phyloP scores from a whole-genome alignment of 345 rosid genomes.

The Turritis glabra region DNA sequence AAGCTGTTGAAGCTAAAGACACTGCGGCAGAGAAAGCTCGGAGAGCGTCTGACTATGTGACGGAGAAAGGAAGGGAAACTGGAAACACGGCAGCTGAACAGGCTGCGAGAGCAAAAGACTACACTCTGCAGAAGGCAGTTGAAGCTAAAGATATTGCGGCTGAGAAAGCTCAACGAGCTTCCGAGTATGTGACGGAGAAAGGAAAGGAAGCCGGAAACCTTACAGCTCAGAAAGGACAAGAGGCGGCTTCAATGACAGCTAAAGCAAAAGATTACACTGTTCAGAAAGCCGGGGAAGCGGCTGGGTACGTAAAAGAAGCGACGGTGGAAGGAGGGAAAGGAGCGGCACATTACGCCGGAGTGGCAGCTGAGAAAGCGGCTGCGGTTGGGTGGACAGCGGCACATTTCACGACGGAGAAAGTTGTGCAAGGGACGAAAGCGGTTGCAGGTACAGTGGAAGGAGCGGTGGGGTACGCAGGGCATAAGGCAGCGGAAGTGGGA shows the following conservation, averaged over 20 bases:
- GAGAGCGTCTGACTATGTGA: slow-evolving; percentile 28
- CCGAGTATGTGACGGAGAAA: slow-evolving; percentile 40
- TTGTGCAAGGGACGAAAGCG: slow-evolving; percentile 59
- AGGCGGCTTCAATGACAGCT: slow-evolving; percentile 28
- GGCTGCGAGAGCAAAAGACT: slow-evolving; percentile 42
- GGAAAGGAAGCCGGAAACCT: slow-evolving; percentile 36
- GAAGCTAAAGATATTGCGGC: slow-evolving; percentile 41
- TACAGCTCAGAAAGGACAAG: slow-evolving; percentile 38
- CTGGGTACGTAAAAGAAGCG: slow-evolving; percentile 44
- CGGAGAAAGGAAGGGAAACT: slow-evolving; percentile 45
- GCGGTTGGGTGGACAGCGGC: slow-evolving; percentile 75
- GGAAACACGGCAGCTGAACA: slow-evolving; percentile 34
- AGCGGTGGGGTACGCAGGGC: slow-evolving; percentile 52
- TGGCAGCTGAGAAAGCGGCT: slow-evolving; percentile 55
- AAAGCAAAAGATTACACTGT: slow-evolving; percentile 37
- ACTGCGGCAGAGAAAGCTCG: slow-evolving; percentile 37
- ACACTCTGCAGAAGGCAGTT: slow-evolving; percentile 37
- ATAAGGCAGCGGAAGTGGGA: slow-evolving; percentile 62
- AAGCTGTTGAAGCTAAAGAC: slow-evolving; percentile 43
- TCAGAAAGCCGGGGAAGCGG: slow-evolving; percentile 37
- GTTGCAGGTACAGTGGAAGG: slow-evolving; percentile 54
- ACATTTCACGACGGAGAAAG: slow-evolving; percentile 58
- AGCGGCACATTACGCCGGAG: slow-evolving; percentile 55
- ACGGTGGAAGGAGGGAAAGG: slow-evolving; percentile 56
- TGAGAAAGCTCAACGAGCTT: slow-evolving; percentile 41